Percentiles rank a stretch among this genome's conserved stretches.
These are phyloP conservation scores for Neurospora sp. DNA, from an alignment of 495 filamentous ascomycete genomes.

Conservation along the genomic window DNA sequence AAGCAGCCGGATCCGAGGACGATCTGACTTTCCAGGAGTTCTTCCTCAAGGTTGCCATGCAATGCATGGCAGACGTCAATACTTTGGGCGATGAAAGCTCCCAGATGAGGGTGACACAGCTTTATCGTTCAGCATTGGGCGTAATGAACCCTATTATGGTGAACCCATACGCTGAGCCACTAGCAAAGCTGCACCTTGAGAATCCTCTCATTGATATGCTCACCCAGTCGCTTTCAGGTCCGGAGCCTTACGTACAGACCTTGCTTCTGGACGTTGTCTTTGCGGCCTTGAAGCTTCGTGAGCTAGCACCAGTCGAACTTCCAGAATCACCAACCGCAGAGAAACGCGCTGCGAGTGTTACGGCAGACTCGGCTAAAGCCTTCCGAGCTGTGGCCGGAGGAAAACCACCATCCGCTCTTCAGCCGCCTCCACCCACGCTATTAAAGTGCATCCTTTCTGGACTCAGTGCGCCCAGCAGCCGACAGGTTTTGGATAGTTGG, in stretches of 20 bases:
- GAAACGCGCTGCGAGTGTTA: slow-evolving; percentile 25
- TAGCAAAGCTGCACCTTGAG: slow-evolving; percentile 65
- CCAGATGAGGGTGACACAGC: slow-evolving; percentile 37
- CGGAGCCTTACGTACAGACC: slow-evolving; percentile 59
- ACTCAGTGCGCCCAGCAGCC: slow-evolving; percentile 63
- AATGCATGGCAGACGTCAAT: slow-evolving; percentile 42
- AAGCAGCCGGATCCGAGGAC: slow-evolving; percentile 35
- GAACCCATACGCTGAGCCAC: slow-evolving; percentile 53
- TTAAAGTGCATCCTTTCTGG: slow-evolving; percentile 75
- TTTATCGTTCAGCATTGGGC: slow-evolving; percentile 61
- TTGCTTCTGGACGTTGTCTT: slow-evolving; percentile 66
- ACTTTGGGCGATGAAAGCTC: slow-evolving; percentile 22
- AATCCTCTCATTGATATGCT: slow-evolving; percentile 61
- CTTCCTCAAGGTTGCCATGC: slow-evolving; percentile 48
- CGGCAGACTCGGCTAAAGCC: slow-evolving; percentile 15
- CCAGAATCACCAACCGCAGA: slow-evolving; percentile 33
- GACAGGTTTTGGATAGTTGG: slow-evolving; percentile 82
- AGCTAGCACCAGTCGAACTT: slow-evolving; percentile 35
- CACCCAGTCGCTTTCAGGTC: slow-evolving; percentile 47
- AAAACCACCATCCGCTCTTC: slow-evolving; percentile 16
- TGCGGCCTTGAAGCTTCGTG: slow-evolving; percentile 56
- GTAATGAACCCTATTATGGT: slow-evolving; percentile 67
- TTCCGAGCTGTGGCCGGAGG: slow-evolving; percentile 19
- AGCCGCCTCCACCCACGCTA: slow-evolving; percentile 60
- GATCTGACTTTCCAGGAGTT: slow-evolving; percentile 50